Evolutionary conservation across 495 filamentous ascomycete genomes (phyloP).

Genomic region (Penicillium pancosmium): DNA sequence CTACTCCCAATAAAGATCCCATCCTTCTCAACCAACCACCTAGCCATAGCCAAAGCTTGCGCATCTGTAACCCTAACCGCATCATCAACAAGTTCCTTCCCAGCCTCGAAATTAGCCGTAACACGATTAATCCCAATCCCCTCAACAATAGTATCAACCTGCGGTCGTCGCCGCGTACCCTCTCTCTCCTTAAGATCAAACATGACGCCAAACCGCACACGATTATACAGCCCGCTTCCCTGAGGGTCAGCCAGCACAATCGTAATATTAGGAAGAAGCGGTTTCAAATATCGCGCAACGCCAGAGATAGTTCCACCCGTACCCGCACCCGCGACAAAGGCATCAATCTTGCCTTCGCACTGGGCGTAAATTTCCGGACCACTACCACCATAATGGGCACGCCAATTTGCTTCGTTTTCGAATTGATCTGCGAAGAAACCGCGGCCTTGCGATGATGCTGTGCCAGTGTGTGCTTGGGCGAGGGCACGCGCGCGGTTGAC

Average conservation of each 20-base stretch:
- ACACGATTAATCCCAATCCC: slow-evolving; percentile 93
- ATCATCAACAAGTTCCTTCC: slow-evolving; percentile 81
- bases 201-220: slow-evolving; percentile 91
- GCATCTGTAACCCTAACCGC: slow-evolving; percentile 89
- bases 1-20: slow-evolving; percentile 94
- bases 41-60: slow-evolving; percentile 89
- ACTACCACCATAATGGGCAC: slow-evolving; percentile 78
- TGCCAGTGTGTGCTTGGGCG: slow-evolving; percentile 64
- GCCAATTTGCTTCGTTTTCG: slow-evolving; percentile 84
- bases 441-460: slow-evolving; percentile 45
- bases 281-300: slow-evolving; percentile 80
- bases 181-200: slow-evolving; percentile 86
- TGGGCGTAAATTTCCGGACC: slow-evolving; percentile 88
- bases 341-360: slow-evolving; percentile 75
- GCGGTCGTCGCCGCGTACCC: slow-evolving; percentile 81
- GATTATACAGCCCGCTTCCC: slow-evolving; percentile 91
- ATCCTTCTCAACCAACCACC: slow-evolving; percentile 94
- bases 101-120: slow-evolving; percentile 88
- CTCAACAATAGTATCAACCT: slow-evolving; percentile 96
- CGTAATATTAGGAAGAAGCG: slow-evolving; percentile 59
- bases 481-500: slow-evolving; percentile 88
- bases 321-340: slow-evolving; percentile 93
- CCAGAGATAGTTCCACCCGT: slow-evolving; percentile 94
- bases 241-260: slow-evolving; percentile 92
- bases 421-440: slow-evolving; percentile 98